Conservation (phyloP, 805 yeast genomes). For the Nakazawaea laoshanensis region DNA sequence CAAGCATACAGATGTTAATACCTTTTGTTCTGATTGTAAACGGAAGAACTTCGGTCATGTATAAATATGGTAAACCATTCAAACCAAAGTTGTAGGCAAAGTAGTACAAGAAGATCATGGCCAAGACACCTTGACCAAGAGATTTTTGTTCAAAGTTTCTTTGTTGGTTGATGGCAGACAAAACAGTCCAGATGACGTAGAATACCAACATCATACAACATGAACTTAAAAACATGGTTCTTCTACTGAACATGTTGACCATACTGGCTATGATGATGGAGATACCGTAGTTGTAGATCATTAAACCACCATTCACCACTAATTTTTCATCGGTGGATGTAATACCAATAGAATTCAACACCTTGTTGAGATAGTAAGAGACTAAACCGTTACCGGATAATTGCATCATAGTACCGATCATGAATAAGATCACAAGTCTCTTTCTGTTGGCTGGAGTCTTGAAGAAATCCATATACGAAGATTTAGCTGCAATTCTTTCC, state of each 20-base stretch:
- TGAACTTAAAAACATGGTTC: conserved; percentile 27
- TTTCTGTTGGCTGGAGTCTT: conserved; percentile 26
- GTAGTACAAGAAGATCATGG: conserved; percentile 41
- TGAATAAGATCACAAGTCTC: conserved; percentile 24
- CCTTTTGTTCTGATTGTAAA: conserved; percentile 16
- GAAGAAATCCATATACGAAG: conserved; percentile 29
- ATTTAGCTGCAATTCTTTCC: conserved; percentile 21
- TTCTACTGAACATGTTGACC: conserved; percentile 24
- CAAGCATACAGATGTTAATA: conserved; percentile 15
- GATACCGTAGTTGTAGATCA: conserved; percentile 34
- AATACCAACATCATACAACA: conserved; percentile 26
- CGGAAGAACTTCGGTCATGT: conserved; percentile 33
- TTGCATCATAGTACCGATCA: conserved; percentile 26
- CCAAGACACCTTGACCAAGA: conserved; percentile 37
- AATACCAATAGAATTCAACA: conserved; percentile 45
- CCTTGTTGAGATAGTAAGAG: conserved; percentile 38
- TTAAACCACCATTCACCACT: conserved; percentile 41
- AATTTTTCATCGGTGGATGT: conserved; percentile 35
- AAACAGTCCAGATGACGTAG: conserved; percentile 33
- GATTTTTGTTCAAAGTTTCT: conserved; percentile 29
- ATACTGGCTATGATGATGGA: conserved; percentile 22
- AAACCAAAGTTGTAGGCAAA: conserved; percentile 31
- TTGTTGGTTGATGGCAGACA: conserved; percentile 38
- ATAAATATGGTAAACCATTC: conserved; percentile 37
- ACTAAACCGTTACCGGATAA: conserved; percentile 39